phyloP scores from a whole-genome alignment of 2,329 filamentous ascomycete genomes.

The Hirsutella thompsonii region DNA sequence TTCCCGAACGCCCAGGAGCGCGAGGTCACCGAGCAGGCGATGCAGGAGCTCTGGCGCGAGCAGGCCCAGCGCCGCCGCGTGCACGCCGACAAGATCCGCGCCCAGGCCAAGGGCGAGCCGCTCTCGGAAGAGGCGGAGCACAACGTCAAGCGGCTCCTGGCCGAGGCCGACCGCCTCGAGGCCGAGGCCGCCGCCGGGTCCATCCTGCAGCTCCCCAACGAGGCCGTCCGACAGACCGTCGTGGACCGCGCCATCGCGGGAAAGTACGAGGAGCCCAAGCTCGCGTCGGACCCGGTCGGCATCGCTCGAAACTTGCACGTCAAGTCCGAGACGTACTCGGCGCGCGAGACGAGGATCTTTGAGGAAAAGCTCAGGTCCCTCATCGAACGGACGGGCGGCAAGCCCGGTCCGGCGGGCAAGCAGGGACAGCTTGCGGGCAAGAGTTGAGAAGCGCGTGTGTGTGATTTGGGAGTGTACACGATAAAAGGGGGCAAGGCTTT shows the following conservation, averaged over 20 bases:
- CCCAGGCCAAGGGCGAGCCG: too few relatives aligned
- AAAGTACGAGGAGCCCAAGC: slow-evolving; percentile 21
- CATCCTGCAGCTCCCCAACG: slow-evolving; percentile 19
- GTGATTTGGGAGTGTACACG: too few relatives aligned
- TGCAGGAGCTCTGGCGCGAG: too few relatives aligned
- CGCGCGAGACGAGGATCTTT: slow-evolving; percentile 21
- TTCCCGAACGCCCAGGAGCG: slow-evolving; percentile 20
- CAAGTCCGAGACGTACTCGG: slow-evolving; percentile 22
- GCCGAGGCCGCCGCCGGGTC: slow-evolving; percentile 6
- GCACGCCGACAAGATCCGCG: too few relatives aligned
- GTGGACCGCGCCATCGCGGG: slow-evolving; percentile 20
- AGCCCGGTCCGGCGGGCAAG: not conserved
- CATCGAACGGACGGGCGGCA: slow-evolving; percentile 9
- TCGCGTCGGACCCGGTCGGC: slow-evolving; percentile 18
- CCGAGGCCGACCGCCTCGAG: not conserved
- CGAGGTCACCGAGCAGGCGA: too few relatives aligned
- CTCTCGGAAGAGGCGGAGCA: too few relatives aligned
- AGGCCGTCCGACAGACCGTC: slow-evolving; percentile 19
- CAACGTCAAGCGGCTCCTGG: too few relatives aligned
- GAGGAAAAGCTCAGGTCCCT: slow-evolving; percentile 25
- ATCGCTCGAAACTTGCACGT: slow-evolving; percentile 23
- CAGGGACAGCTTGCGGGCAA: too few relatives aligned
- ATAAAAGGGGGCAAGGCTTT: too few relatives aligned
- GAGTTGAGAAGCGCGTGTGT: too few relatives aligned
- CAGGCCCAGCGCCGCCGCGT: too few relatives aligned